Evolutionary conservation across 352 stramenopile species (phyloP), one percentile per base, ranked within the genome.

Genomic region (Phytophthora ramorum): DNA sequence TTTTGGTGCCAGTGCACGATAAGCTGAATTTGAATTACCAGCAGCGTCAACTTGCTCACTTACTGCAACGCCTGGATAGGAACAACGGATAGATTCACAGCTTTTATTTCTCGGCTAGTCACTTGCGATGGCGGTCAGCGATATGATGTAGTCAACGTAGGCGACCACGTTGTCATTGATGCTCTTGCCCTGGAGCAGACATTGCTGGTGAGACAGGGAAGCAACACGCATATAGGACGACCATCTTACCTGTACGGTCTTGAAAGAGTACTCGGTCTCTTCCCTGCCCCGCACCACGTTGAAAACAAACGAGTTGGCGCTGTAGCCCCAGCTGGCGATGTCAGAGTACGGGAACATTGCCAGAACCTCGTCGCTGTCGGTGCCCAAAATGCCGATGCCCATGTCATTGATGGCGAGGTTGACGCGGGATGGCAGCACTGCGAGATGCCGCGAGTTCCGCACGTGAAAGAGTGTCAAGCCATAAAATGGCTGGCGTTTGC

Each of bases 311-410:
- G 82, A 85, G 37, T 83, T 91, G 26, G 73, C 55, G 35, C 78
- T 92, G 63, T 95, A 91, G 3, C 89, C 87, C 89, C 89, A 96
- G 22, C 64, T 95, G 8, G 80, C 78, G 41, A 96, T 78, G 24
- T 91, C 78, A 17, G 68, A 69, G 57, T 93, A 95, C 13, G 75
- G 61, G 59, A 87, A 92, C 14, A 90, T 58, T n/a, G 71, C 63
- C 16, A 96, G 48, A 12, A 87, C 61, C 56, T 85, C 74, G 41
- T 92, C 83, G 43, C 77, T 89, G 22, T 78, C 66, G 4, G 79
- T 70, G 40, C 81, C 79, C 17, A 95, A 66, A 34, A 93, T 68
- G 6, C 78, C 58, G 22, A 96, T 74, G 2, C 83, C 85, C 52
- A 89, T 87, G 56, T 79, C 64, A 53, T 86, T 87, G 17, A 95